Percentiles rank a stretch among this genome's conserved stretches.
Evolutionary conservation across 108 stramenopile genomes (phyloP).

Genomic region (Discostella stelligeroides): DNA sequence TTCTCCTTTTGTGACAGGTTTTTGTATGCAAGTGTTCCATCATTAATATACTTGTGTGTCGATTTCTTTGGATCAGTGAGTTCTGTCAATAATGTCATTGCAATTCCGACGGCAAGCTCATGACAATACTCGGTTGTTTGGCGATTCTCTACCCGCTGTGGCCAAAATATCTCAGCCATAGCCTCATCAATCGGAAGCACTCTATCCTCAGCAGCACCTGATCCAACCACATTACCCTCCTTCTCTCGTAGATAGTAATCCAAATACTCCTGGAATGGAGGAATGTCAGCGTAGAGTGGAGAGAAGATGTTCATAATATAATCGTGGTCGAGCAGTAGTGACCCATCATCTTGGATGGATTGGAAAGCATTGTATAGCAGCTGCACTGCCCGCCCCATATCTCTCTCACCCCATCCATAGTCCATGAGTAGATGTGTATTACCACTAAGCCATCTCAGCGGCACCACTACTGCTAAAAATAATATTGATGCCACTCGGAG

Average conservation of each 20-base stretch:
- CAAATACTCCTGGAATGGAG: slow-evolving; percentile 5
- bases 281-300: too few relatives aligned
- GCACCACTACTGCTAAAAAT: slow-evolving; percentile 9
- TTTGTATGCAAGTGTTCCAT: not conserved
- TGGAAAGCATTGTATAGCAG: slow-evolving; percentile 5
- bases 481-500: slow-evolving; percentile 22
- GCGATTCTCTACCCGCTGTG: not conserved
- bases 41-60: not conserved
- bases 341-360: slow-evolving; percentile 5
- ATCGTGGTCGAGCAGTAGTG: not conserved
- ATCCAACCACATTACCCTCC: slow-evolving; percentile 4
- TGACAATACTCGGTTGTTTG: not conserved
- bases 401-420: slow-evolving; percentile 10
- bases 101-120: not conserved
- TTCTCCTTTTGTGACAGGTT: not conserved
- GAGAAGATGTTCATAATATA: too few relatives aligned
- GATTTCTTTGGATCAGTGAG: not conserved
- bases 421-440: slow-evolving; percentile 10
- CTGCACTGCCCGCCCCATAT: slow-evolving; percentile 6
- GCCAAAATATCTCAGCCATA: not conserved
- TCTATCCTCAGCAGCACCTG: not conserved
- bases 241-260: slow-evolving; percentile 9
- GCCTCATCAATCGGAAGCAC: too few relatives aligned
- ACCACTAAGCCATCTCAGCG: slow-evolving; percentile 17
- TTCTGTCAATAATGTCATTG: not conserved